Evolutionary conservation across 2,329 filamentous ascomycete genomes (phyloP).

Genomic region (Fusarium sp.): DNA sequence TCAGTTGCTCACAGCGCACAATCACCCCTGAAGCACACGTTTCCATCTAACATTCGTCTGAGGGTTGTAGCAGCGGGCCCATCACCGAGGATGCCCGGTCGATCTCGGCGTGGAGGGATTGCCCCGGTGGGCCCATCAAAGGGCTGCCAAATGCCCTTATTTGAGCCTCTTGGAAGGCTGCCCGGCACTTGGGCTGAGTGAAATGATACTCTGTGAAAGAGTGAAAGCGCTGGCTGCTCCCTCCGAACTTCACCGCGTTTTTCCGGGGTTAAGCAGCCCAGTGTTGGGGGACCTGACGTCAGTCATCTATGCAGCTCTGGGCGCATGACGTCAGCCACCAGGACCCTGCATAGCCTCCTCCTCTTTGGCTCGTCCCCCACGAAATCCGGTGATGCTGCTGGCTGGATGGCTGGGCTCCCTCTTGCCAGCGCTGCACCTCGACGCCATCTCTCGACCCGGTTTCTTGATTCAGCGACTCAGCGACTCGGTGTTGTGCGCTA

Average conservation of each 20-base stretch:
- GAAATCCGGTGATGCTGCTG: constrained; percentile 25
- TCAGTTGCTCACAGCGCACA: constrained; percentile 8
- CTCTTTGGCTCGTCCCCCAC: constrained; percentile 25
- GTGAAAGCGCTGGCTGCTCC: neutral
- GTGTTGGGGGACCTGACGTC: constrained; percentile 41
- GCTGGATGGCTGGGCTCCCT: constrained; percentile 31
- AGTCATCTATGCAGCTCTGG: constrained; percentile 33
- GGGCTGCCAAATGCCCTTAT: neutral
- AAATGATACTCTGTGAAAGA: neutral
- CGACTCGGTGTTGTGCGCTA: constrained; percentile 15
- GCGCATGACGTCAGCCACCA: constrained; percentile 46
- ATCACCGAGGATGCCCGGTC: constrained; percentile 2
- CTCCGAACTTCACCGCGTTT: constrained; percentile 15
- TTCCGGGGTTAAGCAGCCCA: neutral
- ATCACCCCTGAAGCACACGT: constrained; percentile 30
- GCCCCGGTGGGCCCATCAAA: constrained; percentile 19
- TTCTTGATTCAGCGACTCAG: constrained; percentile 31
- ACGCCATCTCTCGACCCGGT: constrained; percentile 42
- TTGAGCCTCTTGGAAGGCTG: neutral
- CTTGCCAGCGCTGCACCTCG: constrained; percentile 36
- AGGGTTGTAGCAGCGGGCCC: constrained; percentile 11
- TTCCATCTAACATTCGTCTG: constrained; percentile 29
- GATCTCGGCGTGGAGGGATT: constrained; percentile 10
- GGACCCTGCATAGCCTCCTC: constrained; percentile 41
- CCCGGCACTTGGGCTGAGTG: neutral